Evolutionary conservation across 2,329 filamentous ascomycete genomes (phyloP), one percentile per base, ranked within the genome.

Genomic region (Fusarium sacchari): DNA sequence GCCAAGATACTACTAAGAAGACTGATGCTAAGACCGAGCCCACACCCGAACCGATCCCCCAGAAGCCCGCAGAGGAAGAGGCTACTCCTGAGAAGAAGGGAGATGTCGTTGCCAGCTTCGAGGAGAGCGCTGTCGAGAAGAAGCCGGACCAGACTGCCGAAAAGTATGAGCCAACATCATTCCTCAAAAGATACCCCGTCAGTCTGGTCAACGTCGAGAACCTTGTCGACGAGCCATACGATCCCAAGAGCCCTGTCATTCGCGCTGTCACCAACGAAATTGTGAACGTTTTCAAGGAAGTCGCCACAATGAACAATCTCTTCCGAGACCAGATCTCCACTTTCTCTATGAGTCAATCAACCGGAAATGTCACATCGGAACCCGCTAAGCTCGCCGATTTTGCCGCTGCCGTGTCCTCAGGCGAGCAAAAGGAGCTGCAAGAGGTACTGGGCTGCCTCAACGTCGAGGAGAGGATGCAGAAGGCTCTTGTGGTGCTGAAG

Each of bases 251-350:
- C 79, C 92, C 92, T 24, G 91, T 96, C 39, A 95, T 98, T 68
- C 92, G 94, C 62, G 96, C 96, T 18, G 91, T 99, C 50, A 96
- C 96, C 56, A 97, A 96, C 79, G 97, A 99, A 84, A 98, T 99
- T 70, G 95, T 99, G 80, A 98, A 98, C 81, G 96, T 97, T 2
- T 98, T 98, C 87, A 98, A 98, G 84, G 95, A 98, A 81, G 94
- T 99, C 60, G 96, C 96, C 15, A 93, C 91, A 49, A 90, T 98
- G 83, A 99, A 98, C 84, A 94, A 93, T 67, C 88, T 99, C 26
- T 99, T 99, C 87, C 91, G 96, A 65, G 96, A 99, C 79, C 96
- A 99, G 80, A 97, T 99, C 62, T 97, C 95, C 2, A 97, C 96
- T 4, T 99, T 98, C 80, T 96, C 95, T 36, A 97, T 97, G 87